Evolutionary conservation across 2,329 filamentous ascomycete species (phyloP), one percentile per base, ranked within the genome.

Genomic region (Colletotrichum incanum): DNA sequence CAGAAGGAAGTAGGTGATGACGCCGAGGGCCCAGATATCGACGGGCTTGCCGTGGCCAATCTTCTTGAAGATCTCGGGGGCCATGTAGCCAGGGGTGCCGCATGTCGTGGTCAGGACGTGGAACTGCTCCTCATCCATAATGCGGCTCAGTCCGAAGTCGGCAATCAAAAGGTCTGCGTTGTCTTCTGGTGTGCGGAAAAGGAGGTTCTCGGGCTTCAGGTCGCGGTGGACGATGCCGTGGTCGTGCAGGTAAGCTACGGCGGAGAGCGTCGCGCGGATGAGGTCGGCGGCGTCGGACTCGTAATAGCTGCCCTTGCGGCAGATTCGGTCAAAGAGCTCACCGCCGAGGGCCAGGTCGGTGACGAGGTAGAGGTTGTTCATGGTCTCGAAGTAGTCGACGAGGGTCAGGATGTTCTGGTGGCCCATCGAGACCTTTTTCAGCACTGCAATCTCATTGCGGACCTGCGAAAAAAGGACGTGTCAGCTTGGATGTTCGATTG

Each of bases 101-200:
- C 96, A 99, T 1, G 96, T 99, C 0, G 96, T 99, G 14, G 96
- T 99, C 74, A 99, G 86, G 39, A 98, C 96, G 80, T 98, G 96
- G 83, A 98, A 98, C 80, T 98, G 94, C 83, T 98, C 95, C 84
- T 98, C 96, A 80, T 99, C 96, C 96, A 99, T 98, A 84, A 99
- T 98, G 71, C 96, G 91, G 34, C 93, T 96, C 61, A 99, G 87
- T 12, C 96, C 96, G 82, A 99, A 99, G 81, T 99, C 96, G 74
- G 96, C 96, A 80, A 99, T 99, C 71, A 99, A 86, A 39, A 99
- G 89, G 83, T 99, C 96, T 59, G 96, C 95, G 79, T 98, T 98
- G 82, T 99, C 96, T 83, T 99, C 96, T 39, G 96, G 96, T 0
- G 96, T 98, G 77, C 96, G 91, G 86, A 99, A 99, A 31, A 99